A percentile compares a stretch with the other conserved stretches of the same genome.
These are phyloP conservation scores for Gliomastix tumulicola DNA, from an alignment of 2,329 filamentous ascomycete species.

Conservation along the genomic window DNA sequence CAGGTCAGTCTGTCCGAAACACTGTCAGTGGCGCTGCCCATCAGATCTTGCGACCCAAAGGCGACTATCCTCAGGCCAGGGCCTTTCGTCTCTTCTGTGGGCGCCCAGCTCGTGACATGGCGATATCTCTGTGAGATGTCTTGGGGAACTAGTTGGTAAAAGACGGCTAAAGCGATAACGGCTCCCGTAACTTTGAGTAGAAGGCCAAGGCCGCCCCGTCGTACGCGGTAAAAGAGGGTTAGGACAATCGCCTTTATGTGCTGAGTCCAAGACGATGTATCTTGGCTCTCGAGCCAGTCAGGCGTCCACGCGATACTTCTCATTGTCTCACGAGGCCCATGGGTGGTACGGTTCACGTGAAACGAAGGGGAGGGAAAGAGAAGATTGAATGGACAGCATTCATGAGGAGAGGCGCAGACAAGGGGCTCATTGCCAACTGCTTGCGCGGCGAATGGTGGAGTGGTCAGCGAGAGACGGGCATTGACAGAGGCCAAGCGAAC, in stretches of 20 bases:
- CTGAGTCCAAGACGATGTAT: not conserved
- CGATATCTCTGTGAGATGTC: conserved; percentile 13
- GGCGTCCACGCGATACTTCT: no score
- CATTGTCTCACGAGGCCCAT: no score
- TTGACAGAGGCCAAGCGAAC: no score
- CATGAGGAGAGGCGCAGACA: no score
- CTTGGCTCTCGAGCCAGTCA: no score
- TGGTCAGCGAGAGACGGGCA: no score
- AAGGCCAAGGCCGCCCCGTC: conserved; percentile 24
- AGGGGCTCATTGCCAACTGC: no score
- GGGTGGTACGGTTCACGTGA: no score
- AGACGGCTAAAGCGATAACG: conserved; percentile 16
- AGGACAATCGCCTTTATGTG: conserved; percentile 20
- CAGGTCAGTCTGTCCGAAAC: conserved; percentile 23
- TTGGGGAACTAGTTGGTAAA: conserved; percentile 16
- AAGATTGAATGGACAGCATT: no score
- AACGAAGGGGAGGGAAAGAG: no score
- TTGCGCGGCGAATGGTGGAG: no score
- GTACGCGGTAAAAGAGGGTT: conserved; percentile 32
- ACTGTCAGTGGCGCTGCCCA: conserved; percentile 27
- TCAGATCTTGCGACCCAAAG: conserved; percentile 41
- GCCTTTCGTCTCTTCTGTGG: conserved; percentile 8
- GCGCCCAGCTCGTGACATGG: conserved; percentile 11
- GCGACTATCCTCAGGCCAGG: conserved; percentile 40
- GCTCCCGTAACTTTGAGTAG: conserved; percentile 16